Evolutionary conservation across 2,329 filamentous ascomycete species (phyloP), one percentile per base, ranked within the genome.

Genomic region (Stylonectria norvegica): DNA sequence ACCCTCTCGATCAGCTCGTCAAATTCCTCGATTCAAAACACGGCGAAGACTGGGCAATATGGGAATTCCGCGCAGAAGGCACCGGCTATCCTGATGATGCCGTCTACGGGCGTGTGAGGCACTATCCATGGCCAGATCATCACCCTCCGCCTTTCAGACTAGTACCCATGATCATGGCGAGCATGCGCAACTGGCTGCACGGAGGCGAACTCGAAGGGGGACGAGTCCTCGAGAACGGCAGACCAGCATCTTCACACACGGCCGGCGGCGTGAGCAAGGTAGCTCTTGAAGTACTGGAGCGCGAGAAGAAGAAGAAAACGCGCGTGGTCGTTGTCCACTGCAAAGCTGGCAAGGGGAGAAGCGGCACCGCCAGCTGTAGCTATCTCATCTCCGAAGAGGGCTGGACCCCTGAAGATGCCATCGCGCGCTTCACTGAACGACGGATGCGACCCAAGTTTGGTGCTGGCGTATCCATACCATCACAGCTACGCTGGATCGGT

Each of bases 81-180:
- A 96, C 93, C 0, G 93, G 93, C 2, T 98, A 98, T 58, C 89
- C 89, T 0, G 93, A 98, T 59, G 78, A 82, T 14, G 86, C 90
- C 42, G 91, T 98, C 1, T 89, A 95, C 61, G 76, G 80, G 22
- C 78, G 90, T 3, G 83, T 97, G 49, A 79, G 85, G 49, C 93
- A 98, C 66, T 97, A 90, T 58, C 93, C 93, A 1, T 98, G 88
- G 81, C 93, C 93, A 0, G 93, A 98, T 61, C 93, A 98, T 61
- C 93, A 98, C 61, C 93, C 93, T 4, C 93, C 93, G 37, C 93
- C 93, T 0, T 98, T 98, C 57, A 76, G 81, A 16, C 72, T 97
- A 15, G 83, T 98, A 23, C 91, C 91, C 0, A 75, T 88, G 66
- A 90, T 96, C 47, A 82, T 96, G 76, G 89, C 83, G 1, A 87